Base-by-base conservation (phyloP, 768 basidiomycete species). In the Udeniomyces megalosporus region DNA sequence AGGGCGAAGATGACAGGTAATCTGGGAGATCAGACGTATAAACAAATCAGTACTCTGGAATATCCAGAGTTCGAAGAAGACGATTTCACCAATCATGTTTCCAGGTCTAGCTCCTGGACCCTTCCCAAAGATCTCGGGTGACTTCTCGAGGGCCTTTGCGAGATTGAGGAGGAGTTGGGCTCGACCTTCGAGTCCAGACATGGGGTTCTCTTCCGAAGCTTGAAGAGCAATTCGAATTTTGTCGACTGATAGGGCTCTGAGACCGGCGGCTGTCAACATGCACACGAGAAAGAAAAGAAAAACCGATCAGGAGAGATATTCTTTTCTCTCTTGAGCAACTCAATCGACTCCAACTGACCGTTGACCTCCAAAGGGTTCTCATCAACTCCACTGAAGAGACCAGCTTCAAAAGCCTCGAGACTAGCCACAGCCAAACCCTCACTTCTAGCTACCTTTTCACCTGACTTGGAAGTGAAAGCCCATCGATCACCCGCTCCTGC, bases 151-250 rank as follows among this genome's bases (percentile, higher is more conserved):
- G 0, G 91, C 91, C 35, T 76, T 75, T 49, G 81, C 80, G 47
- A 96, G 81, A 65, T 81, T 83, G 67, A 78, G 76, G 20, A 97
- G 79, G 4, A 97, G 79, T 0, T 80, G 77, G 0, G 89, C 78
- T 35, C 93, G 83, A 1, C 93, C 93, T 65, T 89, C 84, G 22
- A 96, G 78, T 6, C 91, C 93, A 20, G 87, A 82, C 82, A 97
- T 86, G 0, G 87, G 85, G 71, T 97, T 97, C 0, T 77, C 65
- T 0, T 66, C 63, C 1, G 79, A 75, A 29, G 90, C 90, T 73
- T 96, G 93, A 79, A 97, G 83, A 2, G 81, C 84, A 42, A 75
- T 67, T 5, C 82, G 79, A 28, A 85, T 78, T 49, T 76, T 77
- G 51, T 82, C 78, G 2, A 78, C 70, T 0, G 84, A 85, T 47